Conservation (phyloP, 2,329 filamentous ascomycete genomes). For the Lecanoromycetidae sp. region DNA sequence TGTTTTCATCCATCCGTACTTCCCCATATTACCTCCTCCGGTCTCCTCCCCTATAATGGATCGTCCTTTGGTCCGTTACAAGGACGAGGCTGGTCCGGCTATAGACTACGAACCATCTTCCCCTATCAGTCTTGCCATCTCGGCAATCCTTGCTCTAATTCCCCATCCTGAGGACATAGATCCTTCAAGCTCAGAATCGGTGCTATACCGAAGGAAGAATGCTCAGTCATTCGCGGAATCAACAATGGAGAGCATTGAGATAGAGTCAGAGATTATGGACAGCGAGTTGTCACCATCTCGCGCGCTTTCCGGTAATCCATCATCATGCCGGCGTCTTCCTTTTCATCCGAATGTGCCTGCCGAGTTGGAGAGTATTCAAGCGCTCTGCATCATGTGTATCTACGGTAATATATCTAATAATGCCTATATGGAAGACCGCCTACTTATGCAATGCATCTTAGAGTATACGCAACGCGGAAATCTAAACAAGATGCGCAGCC, state of each 20-base stretch:
- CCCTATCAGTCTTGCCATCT: slow-evolving; percentile 34
- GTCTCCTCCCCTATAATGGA: slow-evolving; percentile 23
- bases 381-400: slow-evolving; percentile 32
- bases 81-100: slow-evolving; percentile 17
- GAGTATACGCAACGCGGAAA: slow-evolving; percentile 36
- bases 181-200: slow-evolving; percentile 26
- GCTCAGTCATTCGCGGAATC: slow-evolving; percentile 31
- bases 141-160: slow-evolving; percentile 31
- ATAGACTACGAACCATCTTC: slow-evolving; percentile 30
- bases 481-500: slow-evolving; percentile 34
- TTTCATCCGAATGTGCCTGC: slow-evolving; percentile 21
- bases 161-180: slow-evolving; percentile 31
- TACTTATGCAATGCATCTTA: too few relatives aligned
- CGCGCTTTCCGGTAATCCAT: slow-evolving; percentile 21
- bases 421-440: too few relatives aligned
- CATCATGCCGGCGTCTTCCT: slow-evolving; percentile 5
- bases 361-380: slow-evolving; percentile 31
- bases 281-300: slow-evolving; percentile 31
- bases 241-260: slow-evolving; percentile 30
- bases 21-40: slow-evolving; percentile 33
- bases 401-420: too few relatives aligned
- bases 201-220: slow-evolving; percentile 28
- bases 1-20: slow-evolving; percentile 35
- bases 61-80: slow-evolving; percentile 24
- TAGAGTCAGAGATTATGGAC: slow-evolving; percentile 32